A percentile compares a stretch with the other conserved stretches of the same genome.
Evolutionary conservation across 208 protist species (phyloP).

Genomic region (Angomonas ambiguus): DNA sequence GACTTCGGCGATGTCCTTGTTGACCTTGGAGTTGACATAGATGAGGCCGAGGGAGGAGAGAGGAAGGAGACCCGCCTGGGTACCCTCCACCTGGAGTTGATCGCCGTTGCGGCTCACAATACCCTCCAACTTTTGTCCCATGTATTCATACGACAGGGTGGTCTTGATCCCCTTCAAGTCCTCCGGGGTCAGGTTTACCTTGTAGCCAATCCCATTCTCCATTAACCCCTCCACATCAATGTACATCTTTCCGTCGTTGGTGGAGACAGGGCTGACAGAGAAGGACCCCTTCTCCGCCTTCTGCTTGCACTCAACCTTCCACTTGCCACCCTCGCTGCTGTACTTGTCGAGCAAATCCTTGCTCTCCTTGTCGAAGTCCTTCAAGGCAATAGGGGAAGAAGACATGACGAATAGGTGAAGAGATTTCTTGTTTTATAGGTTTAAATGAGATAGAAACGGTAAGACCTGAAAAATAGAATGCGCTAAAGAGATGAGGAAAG

Average conservation of each 20-base stretch:
- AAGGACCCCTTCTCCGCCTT: slow-evolving; percentile 60
- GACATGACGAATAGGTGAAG: neutral
- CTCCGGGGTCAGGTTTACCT: slow-evolving; percentile 45
- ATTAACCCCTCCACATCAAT: slow-evolving; percentile 44
- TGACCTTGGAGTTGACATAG: slow-evolving; percentile 8
- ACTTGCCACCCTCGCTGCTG: slow-evolving; percentile 36
- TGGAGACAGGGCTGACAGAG: slow-evolving; percentile 53
- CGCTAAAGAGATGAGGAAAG: slow-evolving; percentile 35
- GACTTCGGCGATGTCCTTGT: slow-evolving; percentile 14
- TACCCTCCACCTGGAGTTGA: slow-evolving; percentile 43
- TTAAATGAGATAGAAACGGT: neutral
- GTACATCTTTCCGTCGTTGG: slow-evolving; percentile 22
- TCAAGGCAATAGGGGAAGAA: slow-evolving; percentile 27
- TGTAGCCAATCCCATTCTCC: slow-evolving; percentile 37
- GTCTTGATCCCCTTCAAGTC: slow-evolving; percentile 3
- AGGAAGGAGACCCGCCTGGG: slow-evolving; percentile 37
- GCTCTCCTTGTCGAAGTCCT: slow-evolving; percentile 77
- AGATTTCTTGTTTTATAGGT: neutral
- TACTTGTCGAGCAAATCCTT: slow-evolving; percentile 73
- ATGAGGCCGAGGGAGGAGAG: slow-evolving; percentile 9
- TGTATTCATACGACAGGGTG: slow-evolving; percentile 1
- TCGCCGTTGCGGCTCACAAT: slow-evolving; percentile 25
- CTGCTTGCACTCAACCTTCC: slow-evolving; percentile 78
- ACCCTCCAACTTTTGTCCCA: slow-evolving; percentile 39
- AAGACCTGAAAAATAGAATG: slow-evolving; percentile 8